These are phyloP conservation scores for Tolypocladium guangdongense DNA, from an alignment of 2,329 filamentous ascomycete genomes.

Conservation along the genomic window DNA sequence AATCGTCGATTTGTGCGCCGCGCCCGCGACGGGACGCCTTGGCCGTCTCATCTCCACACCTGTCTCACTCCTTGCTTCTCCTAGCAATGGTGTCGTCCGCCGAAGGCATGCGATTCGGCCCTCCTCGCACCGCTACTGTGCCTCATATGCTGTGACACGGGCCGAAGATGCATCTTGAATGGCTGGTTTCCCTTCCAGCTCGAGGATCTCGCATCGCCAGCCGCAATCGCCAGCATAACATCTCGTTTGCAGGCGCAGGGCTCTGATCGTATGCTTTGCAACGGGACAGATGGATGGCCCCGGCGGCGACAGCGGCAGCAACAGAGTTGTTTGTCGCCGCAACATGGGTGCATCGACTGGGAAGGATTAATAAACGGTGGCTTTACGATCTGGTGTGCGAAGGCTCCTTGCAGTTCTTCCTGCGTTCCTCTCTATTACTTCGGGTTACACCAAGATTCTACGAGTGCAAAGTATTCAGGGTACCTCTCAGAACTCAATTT, in stretches of 20 bases:
- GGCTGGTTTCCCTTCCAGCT: not conserved
- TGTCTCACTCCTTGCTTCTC: not conserved
- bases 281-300: not conserved
- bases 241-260: not conserved
- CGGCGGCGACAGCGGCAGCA: not conserved
- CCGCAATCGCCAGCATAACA: not conserved
- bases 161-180: not conserved
- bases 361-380: not conserved
- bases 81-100: too few relatives aligned
- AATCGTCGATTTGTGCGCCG: not conserved
- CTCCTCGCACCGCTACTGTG: not conserved
- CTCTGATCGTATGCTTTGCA: not conserved
- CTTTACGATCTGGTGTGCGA: too few relatives aligned
- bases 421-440: too few relatives aligned
- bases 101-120: too few relatives aligned
- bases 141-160: too few relatives aligned
- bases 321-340: too few relatives aligned
- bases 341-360: not conserved
- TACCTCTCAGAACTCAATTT: too few relatives aligned
- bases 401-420: too few relatives aligned
- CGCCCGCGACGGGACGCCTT: not conserved
- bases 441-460: too few relatives aligned
- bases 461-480: too few relatives aligned
- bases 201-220: not conserved
- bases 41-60: not conserved